Evolutionary conservation across 2,329 filamentous ascomycete species (phyloP).

Genomic region (Knufia petricola): DNA sequence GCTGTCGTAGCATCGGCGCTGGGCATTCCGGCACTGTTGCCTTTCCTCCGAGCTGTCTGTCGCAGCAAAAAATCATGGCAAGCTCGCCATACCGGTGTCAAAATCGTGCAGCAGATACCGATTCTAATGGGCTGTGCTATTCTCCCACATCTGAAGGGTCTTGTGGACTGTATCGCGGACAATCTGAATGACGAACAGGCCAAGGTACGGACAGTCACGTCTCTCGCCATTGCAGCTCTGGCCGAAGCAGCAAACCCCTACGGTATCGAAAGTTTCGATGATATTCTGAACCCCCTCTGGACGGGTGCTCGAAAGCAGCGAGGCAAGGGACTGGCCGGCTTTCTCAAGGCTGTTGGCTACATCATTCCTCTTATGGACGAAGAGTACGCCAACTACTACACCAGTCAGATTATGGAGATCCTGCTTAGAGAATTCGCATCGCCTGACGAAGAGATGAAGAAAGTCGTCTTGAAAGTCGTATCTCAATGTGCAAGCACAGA

Average conservation of each 20-base stretch:
- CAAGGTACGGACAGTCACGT: constrained; percentile 93
- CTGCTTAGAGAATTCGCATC: constrained; percentile 90
- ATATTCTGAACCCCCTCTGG: constrained; percentile 95
- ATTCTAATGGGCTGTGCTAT: constrained; percentile 98
- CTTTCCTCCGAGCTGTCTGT: constrained; percentile 90
- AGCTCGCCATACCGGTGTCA: constrained; percentile 92
- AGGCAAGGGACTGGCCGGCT: constrained; percentile 89
- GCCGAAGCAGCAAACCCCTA: constrained; percentile 96
- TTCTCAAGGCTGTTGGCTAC: constrained; percentile 93
- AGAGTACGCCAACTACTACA: constrained; percentile 98
- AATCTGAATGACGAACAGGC: constrained; percentile 97
- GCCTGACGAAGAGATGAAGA: constrained; percentile 99
- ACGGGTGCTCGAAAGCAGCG: constrained; percentile 92
- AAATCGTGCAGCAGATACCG: constrained; percentile 97
- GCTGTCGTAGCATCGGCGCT: constrained; percentile 94
- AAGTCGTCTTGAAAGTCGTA: constrained; percentile 94
- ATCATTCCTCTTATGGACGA: constrained; percentile 99
- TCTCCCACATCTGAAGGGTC: constrained; percentile 83
- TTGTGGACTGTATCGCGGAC: constrained; percentile 92
- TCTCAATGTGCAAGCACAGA: constrained; percentile 92
- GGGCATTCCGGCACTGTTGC: constrained; percentile 87
- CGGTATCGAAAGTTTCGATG: constrained; percentile 97
- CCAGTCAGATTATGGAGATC: constrained; percentile 97
- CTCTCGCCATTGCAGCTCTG: constrained; percentile 84
- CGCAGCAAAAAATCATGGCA: constrained; percentile 99